These are phyloP conservation scores for Mycena amicta DNA, from an alignment of 768 basidiomycete genomes.

Conservation along the genomic window DNA sequence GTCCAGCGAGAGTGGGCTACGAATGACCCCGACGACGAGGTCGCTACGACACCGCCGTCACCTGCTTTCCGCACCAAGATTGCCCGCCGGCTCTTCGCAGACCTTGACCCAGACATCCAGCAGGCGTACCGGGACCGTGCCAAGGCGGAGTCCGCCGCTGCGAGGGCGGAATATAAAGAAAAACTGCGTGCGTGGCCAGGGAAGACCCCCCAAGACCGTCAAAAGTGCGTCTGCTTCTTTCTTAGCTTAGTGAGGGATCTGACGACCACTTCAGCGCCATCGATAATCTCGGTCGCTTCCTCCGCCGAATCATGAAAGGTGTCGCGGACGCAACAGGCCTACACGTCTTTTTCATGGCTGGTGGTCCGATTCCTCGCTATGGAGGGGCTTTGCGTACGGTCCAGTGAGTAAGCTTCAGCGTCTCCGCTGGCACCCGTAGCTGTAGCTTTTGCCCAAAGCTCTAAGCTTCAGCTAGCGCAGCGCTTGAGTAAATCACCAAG, in stretches of 20 bases:
- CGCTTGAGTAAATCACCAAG: too few relatives aligned
- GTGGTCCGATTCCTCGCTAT: slow-evolving; percentile 3
- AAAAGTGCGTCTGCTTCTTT: neutral
- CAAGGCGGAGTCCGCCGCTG: neutral
- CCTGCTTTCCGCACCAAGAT: neutral
- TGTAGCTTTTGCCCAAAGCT: too few relatives aligned
- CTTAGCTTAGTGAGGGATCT: neutral
- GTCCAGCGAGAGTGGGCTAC: neutral
- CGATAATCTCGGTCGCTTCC: neutral
- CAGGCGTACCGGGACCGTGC: neutral
- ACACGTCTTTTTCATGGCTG: neutral
- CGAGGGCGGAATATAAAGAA: neutral
- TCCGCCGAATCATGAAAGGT: slow-evolving; percentile 3
- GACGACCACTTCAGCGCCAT: neutral
- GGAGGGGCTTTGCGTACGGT: slow-evolving; percentile 1
- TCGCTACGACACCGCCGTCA: neutral
- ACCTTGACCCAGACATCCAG: neutral
- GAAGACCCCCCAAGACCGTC: neutral
- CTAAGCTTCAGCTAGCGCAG: too few relatives aligned
- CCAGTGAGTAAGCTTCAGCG: neutral
- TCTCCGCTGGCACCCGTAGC: neutral
- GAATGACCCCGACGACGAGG: neutral
- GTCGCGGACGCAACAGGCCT: slow-evolving; percentile 2
- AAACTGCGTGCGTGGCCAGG: neutral
- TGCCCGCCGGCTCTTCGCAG: neutral